Conservation (phyloP, 352 stramenopile species). For the Phytophthora agathidicida region DNA sequence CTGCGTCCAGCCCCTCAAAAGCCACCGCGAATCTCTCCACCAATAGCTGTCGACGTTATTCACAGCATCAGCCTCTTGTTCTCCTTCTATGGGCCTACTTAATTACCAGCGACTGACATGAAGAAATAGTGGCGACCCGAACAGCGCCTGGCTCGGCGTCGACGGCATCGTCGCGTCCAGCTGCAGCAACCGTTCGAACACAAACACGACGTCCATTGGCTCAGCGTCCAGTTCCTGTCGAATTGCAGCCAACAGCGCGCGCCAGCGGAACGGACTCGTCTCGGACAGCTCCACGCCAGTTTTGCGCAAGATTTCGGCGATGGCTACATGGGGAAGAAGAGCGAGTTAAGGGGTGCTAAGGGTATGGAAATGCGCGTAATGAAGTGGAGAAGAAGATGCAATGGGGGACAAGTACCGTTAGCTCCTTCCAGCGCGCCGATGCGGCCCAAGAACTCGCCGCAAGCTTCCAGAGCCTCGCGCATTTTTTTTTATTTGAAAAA, state of each 20-base stretch:
- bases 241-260: conserved; percentile 56
- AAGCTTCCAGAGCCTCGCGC: conserved; percentile 46
- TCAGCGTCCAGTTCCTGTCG: conserved; percentile 49
- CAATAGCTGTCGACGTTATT: conserved; percentile 52
- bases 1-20: conserved; percentile 54
- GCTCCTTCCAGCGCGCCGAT: conserved; percentile 49
- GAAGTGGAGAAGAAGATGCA: conserved; percentile 1
- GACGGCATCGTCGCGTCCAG: conserved; percentile 44
- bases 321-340: conserved; percentile 23
- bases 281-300: conserved; percentile 51
- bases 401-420: conserved; percentile 27
- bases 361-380: not conserved
- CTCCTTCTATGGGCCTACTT: not conserved
- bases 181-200: conserved; percentile 74
- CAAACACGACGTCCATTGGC: conserved; percentile 56
- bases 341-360: not conserved
- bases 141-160: conserved; percentile 41
- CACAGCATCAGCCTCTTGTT: not conserved
- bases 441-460: conserved; percentile 59
- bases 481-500: conserved; percentile 28
- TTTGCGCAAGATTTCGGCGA: conserved; percentile 49
- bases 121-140: conserved; percentile 63
- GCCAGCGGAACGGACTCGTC: conserved; percentile 55
- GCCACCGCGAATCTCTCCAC: conserved; percentile 64
- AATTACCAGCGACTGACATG: conserved; percentile 47